Conservation (phyloP, 1,284 basidiomycete species). For the Golubevia sp. region DNA sequence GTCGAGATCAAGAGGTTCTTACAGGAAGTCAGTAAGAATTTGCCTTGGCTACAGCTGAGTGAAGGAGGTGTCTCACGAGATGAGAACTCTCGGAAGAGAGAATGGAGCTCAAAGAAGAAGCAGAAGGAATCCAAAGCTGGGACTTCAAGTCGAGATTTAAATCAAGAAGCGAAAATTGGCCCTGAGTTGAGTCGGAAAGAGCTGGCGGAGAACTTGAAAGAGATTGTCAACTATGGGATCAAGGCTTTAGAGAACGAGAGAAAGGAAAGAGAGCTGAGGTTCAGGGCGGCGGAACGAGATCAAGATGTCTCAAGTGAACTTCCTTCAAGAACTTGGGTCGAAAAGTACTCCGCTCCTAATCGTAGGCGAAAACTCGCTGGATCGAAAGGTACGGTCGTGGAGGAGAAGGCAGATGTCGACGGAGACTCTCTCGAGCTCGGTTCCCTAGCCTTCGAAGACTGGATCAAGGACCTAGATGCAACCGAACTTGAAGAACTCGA, state of each 20-base stretch:
- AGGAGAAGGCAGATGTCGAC: neutral
- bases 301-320: neutral
- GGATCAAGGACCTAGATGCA: neutral
- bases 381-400: too few species aligned
- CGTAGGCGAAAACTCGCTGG: neutral
- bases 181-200: neutral
- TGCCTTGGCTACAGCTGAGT: neutral
- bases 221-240: neutral
- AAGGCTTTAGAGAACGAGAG: neutral
- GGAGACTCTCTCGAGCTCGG: neutral
- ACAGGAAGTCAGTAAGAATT: neutral
- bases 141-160: neutral
- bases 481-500: neutral
- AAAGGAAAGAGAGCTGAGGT: neutral
- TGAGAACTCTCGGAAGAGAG: neutral
- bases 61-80: neutral
- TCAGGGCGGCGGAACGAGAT: neutral
- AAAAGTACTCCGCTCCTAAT: neutral
- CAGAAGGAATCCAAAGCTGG: too few species aligned
- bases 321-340: neutral
- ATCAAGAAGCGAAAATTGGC: neutral
- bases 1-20: neutral
- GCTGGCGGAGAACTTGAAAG: neutral
- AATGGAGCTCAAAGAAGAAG: neutral
- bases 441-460: neutral